Conservation (phyloP, 2,329 filamentous ascomycete species). For the Aspergillus novoparasiticus region DNA sequence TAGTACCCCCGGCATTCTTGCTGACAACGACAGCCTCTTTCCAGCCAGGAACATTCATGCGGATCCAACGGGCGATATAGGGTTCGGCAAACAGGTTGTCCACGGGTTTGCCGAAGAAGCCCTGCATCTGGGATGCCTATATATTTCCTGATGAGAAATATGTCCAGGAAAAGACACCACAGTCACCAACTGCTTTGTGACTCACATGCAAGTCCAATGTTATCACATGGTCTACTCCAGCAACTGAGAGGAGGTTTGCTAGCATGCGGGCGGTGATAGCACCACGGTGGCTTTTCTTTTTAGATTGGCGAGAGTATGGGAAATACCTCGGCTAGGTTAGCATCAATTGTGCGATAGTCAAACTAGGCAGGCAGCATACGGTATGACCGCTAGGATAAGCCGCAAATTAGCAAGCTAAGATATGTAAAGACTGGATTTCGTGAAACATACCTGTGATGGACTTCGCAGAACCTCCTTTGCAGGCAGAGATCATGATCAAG, state of each 20-base stretch:
- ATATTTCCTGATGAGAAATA: constrained; percentile 22
- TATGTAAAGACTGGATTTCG: not conserved
- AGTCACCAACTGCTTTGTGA: constrained; percentile 16
- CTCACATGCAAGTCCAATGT: constrained; percentile 88
- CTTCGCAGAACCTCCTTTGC: constrained; percentile 95
- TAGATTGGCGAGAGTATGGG: constrained; percentile 98
- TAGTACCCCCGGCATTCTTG: constrained; percentile 96
- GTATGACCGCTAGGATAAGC: constrained; percentile 45
- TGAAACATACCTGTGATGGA: constrained; percentile 81
- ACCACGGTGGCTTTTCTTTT: constrained; percentile 96
- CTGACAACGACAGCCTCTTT: constrained; percentile 89
- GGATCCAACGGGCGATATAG: constrained; percentile 93
- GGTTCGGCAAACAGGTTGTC: constrained; percentile 97
- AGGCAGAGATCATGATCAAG: constrained; percentile 98
- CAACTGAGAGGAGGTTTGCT: constrained; percentile 88
- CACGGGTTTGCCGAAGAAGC: constrained; percentile 96
- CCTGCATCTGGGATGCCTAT: constrained; percentile 92
- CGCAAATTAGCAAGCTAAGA: constrained; percentile 10
- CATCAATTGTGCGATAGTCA: constrained; percentile 32
- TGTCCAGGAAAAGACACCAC: constrained; percentile 6
- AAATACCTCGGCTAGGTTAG: constrained; percentile 68
- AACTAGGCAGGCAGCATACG: constrained; percentile 44
- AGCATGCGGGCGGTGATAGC: constrained; percentile 97
- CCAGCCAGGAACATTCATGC: constrained; percentile 84
- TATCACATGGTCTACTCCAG: constrained; percentile 95